These are phyloP conservation scores for Pichia sp. DNA, from an alignment of 1,139 yeast species.

Conservation along the genomic window DNA sequence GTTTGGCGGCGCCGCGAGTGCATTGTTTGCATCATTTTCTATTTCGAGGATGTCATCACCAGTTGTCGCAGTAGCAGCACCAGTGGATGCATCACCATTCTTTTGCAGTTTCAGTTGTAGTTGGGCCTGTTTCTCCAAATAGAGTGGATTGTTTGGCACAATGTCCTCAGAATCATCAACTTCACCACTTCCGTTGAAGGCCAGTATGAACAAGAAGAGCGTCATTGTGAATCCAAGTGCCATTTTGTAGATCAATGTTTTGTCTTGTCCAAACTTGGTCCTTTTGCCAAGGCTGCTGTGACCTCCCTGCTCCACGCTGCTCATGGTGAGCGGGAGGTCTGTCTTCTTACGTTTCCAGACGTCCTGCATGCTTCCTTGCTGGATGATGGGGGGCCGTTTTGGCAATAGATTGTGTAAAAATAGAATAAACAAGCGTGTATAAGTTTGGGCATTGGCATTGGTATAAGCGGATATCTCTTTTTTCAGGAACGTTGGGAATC, in stretches of 20 bases:
- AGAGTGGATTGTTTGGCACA: background rate
- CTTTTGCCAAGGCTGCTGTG: no score
- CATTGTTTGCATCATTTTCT: constrained; percentile 5
- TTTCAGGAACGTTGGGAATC: no score
- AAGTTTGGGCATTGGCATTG: no score
- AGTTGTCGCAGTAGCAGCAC: background rate
- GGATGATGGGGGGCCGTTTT: no score
- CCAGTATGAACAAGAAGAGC: background rate
- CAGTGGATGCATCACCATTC: background rate
- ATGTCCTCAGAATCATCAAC: background rate
- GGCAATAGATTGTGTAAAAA: no score
- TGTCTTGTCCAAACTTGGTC: no score
- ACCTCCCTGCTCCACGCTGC: background rate
- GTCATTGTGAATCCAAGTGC: background rate
- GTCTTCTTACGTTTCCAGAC: constrained; percentile 11
- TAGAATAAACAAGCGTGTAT: no score
- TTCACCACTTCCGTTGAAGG: background rate
- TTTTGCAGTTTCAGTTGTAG: background rate
- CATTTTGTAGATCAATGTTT: background rate
- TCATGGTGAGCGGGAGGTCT: constrained; percentile 7
- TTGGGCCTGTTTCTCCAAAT: background rate
- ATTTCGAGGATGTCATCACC: background rate
- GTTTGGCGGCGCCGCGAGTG: constrained; percentile 12
- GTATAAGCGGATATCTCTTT: no score
- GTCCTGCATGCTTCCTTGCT: constrained; percentile 11